Conservation (phyloP, 2,329 filamentous ascomycete genomes). For the Massarina eburnea region DNA sequence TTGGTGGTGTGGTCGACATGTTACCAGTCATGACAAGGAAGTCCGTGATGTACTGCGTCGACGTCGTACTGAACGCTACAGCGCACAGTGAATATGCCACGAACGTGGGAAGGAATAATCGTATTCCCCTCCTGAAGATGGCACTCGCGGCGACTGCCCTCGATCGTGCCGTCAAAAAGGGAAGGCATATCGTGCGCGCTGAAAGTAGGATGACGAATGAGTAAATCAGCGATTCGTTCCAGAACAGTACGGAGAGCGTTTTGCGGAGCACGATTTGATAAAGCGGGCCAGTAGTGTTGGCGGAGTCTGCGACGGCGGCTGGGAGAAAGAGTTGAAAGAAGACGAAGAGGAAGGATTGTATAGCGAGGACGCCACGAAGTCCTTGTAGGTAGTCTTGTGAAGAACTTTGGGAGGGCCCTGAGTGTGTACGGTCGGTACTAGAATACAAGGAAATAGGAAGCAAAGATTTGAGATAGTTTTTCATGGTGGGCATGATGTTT, state of each 20-base stretch:
- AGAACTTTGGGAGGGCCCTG: conserved; percentile 6
- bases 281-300: conserved; percentile 38
- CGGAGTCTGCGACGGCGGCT: conserved; percentile 40
- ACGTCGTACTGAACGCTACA: conserved; percentile 35
- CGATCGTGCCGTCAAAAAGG: conserved; percentile 44
- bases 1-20: conserved; percentile 36
- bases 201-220: conserved; percentile 51
- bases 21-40: conserved; percentile 45
- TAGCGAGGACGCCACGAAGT: conserved; percentile 48
- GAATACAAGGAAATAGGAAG: conserved; percentile 17
- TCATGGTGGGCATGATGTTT: too few species aligned
- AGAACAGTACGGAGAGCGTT: conserved; percentile 49
- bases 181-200: conserved; percentile 46
- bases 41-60: conserved; percentile 38
- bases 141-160: conserved; percentile 42
- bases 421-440: conserved; percentile 8
- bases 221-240: conserved; percentile 50
- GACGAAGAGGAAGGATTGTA: conserved; percentile 49
- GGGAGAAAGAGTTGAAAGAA: conserved; percentile 52
- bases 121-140: conserved; percentile 46
- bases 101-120: conserved; percentile 47
- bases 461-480: background rate
- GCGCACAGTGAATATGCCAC: conserved; percentile 45
- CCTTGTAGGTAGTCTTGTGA: conserved; percentile 45
- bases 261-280: conserved; percentile 49